Evolutionary conservation across 495 filamentous ascomycete genomes (phyloP).

Genomic region (Penicillium argentinense): DNA sequence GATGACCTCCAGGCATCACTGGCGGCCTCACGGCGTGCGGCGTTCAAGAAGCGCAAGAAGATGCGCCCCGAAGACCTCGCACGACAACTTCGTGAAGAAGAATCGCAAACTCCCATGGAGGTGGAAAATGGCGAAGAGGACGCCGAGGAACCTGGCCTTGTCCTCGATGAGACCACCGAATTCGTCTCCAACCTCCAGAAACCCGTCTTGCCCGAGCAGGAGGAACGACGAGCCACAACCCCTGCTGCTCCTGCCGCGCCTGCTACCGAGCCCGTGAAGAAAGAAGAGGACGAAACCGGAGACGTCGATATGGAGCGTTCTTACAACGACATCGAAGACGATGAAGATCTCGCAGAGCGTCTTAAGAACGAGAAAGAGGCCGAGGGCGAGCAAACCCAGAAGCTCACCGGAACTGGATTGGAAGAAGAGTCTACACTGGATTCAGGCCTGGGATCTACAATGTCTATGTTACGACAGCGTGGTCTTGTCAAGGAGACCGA

Average conservation of each 20-base stretch:
- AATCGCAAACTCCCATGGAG: slow-evolving; percentile 55
- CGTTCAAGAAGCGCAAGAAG: slow-evolving; percentile 88
- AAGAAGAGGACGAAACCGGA: slow-evolving; percentile 42
- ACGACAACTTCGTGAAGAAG: slow-evolving; percentile 75
- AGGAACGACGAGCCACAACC: slow-evolving; percentile 46
- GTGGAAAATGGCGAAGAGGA: slow-evolving; percentile 43
- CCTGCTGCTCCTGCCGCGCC: slow-evolving; percentile 44
- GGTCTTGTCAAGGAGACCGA: slow-evolving; percentile 69
- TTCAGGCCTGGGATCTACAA: slow-evolving; percentile 75
- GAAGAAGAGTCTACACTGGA: slow-evolving; percentile 80
- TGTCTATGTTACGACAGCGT: slow-evolving; percentile 79
- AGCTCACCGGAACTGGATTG: slow-evolving; percentile 70
- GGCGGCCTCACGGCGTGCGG: slow-evolving; percentile 73
- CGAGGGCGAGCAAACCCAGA: no score
- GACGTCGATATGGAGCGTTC: slow-evolving; percentile 65
- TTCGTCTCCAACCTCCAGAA: slow-evolving; percentile 85
- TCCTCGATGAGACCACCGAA: slow-evolving; percentile 93
- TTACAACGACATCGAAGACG: slow-evolving; percentile 57
- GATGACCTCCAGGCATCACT: slow-evolving; percentile 88
- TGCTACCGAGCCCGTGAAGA: slow-evolving; percentile 50
- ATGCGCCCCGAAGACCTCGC: slow-evolving; percentile 82
- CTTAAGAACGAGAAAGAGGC: slow-evolving; percentile 47
- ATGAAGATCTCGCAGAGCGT: slow-evolving; percentile 49
- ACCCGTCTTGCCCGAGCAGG: slow-evolving; percentile 61
- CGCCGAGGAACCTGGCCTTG: slow-evolving; percentile 67